A percentile compares a stretch with the other conserved stretches of the same genome.
Evolutionary conservation across 768 basidiomycete species (phyloP).

Genomic region (Boletus rubescentipes): DNA sequence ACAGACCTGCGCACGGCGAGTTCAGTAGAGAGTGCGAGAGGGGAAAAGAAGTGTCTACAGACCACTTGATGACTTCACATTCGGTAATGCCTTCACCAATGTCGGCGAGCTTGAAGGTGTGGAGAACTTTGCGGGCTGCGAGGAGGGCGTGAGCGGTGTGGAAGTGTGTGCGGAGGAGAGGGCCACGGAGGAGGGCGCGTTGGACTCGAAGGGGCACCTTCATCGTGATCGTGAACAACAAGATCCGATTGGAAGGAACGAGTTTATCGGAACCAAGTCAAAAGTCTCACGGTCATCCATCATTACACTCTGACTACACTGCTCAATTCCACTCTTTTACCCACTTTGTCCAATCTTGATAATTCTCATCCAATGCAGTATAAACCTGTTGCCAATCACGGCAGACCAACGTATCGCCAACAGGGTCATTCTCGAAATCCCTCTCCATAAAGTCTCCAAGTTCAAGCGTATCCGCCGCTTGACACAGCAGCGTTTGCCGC

Average conservation of each 20-base stretch:
- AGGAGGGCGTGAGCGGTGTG: conserved; percentile 35
- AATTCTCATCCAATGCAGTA: conserved; percentile 1
- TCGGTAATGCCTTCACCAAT: conserved; percentile 92
- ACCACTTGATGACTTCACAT: conserved; percentile 88
- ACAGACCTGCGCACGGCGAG: conserved; percentile 51
- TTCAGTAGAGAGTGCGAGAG: conserved; percentile 6
- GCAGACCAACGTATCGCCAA: conserved; percentile 14
- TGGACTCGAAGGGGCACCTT: conserved; percentile 15
- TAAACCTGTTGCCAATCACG: conserved; percentile 10
- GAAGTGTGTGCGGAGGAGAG: conserved; percentile 34
- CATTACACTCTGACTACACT: no score
- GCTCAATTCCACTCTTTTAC: conserved; percentile 12
- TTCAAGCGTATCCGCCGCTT: neutral
- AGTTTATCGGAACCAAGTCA: neutral
- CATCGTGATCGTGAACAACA: conserved; percentile 4
- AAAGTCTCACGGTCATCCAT: no score
- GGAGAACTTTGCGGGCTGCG: conserved; percentile 38
- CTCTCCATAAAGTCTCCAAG: neutral
- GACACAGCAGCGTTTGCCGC: no score
- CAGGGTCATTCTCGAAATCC: conserved; percentile 6
- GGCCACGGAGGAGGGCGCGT: conserved; percentile 24
- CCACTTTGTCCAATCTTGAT: conserved; percentile 11
- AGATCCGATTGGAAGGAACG: conserved; percentile 1
- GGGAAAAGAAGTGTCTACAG: conserved; percentile 26
- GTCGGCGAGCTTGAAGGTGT: conserved; percentile 77